Percentiles rank a stretch among this genome's conserved stretches.
Evolutionary conservation across 495 filamentous ascomycete species (phyloP).

Genomic region (Xylaria intraflava): DNA sequence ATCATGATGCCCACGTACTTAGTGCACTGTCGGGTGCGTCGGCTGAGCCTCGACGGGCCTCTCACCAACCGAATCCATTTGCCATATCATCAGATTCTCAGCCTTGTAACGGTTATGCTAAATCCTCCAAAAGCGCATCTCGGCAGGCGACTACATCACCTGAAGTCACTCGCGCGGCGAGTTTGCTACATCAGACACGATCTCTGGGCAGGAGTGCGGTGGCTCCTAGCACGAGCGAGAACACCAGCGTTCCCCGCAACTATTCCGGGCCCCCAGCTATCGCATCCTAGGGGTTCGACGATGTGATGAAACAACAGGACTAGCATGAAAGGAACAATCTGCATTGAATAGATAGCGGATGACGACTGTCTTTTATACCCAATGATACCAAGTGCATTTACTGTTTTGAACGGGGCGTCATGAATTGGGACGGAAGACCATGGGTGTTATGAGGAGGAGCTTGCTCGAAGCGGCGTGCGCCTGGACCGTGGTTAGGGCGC

Average conservation of each 20-base stretch:
- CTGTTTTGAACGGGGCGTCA: slow-evolving; percentile 27
- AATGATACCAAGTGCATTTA: slow-evolving; percentile 25
- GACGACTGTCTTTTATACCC: slow-evolving; percentile 1
- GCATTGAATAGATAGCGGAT: slow-evolving; percentile 9
- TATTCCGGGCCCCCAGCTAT: slow-evolving; percentile 2
- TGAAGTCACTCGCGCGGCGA: slow-evolving; percentile 26
- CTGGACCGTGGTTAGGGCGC: neutral
- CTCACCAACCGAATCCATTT: slow-evolving; percentile 28
- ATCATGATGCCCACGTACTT: slow-evolving; percentile 22
- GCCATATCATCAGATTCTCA: slow-evolving; percentile 21
- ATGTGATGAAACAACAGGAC: neutral
- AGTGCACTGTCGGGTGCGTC: slow-evolving; percentile 17
- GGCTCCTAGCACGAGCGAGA: slow-evolving; percentile 12
- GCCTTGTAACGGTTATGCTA: slow-evolving; percentile 18
- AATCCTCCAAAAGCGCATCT: slow-evolving; percentile 13
- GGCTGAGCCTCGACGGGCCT: slow-evolving; percentile 25
- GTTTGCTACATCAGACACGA: slow-evolving; percentile 24
- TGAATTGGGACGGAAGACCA: slow-evolving; percentile 16
- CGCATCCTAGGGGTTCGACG: slow-evolving; percentile 2
- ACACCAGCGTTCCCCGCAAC: slow-evolving; percentile 11
- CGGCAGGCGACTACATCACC: slow-evolving; percentile 24
- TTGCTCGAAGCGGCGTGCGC: neutral
- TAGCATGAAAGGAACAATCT: neutral
- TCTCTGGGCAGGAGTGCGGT: slow-evolving; percentile 20
- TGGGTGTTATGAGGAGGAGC: slow-evolving; percentile 1